Conservation (phyloP, 768 basidiomycete species). For the Strobilomyces dryophilus region DNA sequence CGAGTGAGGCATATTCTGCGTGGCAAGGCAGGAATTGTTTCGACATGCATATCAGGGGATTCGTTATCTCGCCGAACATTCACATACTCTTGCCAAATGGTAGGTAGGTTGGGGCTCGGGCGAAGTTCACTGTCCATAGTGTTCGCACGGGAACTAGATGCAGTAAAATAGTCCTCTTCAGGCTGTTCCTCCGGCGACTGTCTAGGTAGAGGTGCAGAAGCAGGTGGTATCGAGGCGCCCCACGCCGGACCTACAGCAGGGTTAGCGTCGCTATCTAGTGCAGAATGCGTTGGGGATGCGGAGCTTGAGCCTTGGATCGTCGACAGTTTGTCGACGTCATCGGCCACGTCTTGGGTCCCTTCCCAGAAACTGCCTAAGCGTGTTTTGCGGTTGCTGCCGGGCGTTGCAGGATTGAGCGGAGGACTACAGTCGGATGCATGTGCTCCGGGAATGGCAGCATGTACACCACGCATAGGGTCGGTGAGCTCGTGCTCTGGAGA, state of each 20-base stretch:
- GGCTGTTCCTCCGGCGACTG: conserved; percentile 23
- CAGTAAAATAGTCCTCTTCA: conserved; percentile 31
- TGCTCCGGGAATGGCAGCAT: conserved; percentile 60
- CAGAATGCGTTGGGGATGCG: conserved; percentile 18
- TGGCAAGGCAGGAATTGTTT: conserved; percentile 45
- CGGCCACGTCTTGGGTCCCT: conserved; percentile 65
- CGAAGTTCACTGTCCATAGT: conserved; percentile 15
- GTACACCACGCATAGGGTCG: conserved; percentile 82
- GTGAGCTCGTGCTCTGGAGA: conserved; percentile 89
- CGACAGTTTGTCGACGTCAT: conserved; percentile 23
- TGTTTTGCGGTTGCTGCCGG: conserved; percentile 49
- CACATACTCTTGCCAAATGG: conserved; percentile 26
- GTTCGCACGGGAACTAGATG: conserved; percentile 22
- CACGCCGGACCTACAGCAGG: conserved; percentile 7
- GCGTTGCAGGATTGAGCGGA: conserved; percentile 37
- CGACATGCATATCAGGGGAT: conserved; percentile 27
- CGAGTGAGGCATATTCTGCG: conserved; percentile 53
- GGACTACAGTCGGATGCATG: conserved; percentile 39
- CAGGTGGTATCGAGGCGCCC: conserved; percentile 1
- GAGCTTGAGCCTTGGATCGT: conserved; percentile 24
- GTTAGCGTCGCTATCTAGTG: conserved; percentile 2
- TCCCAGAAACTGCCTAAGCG: conserved; percentile 74
- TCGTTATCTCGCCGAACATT: conserved; percentile 25
- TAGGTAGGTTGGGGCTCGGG: conserved; percentile 15
- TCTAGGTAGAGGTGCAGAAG: conserved; percentile 18